phyloP scores from a whole-genome alignment of 2,329 filamentous ascomycete genomes.

The Fusarium sp. region DNA sequence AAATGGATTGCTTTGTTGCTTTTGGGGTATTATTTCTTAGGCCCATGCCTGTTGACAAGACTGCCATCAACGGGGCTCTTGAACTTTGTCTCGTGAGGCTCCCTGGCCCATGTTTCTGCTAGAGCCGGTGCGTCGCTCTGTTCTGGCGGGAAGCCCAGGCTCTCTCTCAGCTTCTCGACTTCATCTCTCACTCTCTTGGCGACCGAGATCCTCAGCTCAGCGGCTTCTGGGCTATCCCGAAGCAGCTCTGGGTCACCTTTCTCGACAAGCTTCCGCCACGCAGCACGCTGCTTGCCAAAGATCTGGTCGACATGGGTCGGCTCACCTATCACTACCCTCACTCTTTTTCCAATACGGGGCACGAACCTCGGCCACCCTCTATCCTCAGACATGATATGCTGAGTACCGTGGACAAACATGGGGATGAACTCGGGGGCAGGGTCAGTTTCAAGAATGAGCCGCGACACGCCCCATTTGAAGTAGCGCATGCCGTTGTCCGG shows the following conservation, averaged over 20 bases:
- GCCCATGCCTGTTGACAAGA: conserved; percentile 56
- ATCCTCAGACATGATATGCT: conserved; percentile 88
- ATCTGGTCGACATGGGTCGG: conserved; percentile 76
- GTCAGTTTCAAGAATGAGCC: conserved; percentile 89
- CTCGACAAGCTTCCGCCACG: conserved; percentile 76
- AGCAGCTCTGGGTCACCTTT: conserved; percentile 60
- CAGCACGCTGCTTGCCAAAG: conserved; percentile 80
- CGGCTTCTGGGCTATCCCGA: conserved; percentile 68
- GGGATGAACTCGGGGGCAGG: conserved; percentile 89
- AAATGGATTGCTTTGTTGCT: conserved; percentile 24
- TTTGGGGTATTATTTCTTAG: conserved; percentile 15
- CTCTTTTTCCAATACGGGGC: conserved; percentile 76
- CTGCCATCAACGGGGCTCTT: conserved; percentile 66
- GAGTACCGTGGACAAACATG: conserved; percentile 93
- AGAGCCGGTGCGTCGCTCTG: conserved; percentile 81
- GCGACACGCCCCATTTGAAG: conserved; percentile 97
- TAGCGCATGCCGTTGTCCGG: conserved; percentile 84
- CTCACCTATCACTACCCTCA: conserved; percentile 83
- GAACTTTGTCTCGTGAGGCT: conserved; percentile 60
- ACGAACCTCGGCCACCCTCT: conserved; percentile 82
- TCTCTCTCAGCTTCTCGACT: conserved; percentile 79
- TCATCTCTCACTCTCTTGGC: conserved; percentile 81
- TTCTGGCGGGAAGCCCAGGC: conserved; percentile 76
- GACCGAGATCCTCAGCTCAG: conserved; percentile 77
- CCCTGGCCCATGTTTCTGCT: conserved; percentile 81